Conservation (phyloP, 768 basidiomycete species). For the Russula sp. region DNA sequence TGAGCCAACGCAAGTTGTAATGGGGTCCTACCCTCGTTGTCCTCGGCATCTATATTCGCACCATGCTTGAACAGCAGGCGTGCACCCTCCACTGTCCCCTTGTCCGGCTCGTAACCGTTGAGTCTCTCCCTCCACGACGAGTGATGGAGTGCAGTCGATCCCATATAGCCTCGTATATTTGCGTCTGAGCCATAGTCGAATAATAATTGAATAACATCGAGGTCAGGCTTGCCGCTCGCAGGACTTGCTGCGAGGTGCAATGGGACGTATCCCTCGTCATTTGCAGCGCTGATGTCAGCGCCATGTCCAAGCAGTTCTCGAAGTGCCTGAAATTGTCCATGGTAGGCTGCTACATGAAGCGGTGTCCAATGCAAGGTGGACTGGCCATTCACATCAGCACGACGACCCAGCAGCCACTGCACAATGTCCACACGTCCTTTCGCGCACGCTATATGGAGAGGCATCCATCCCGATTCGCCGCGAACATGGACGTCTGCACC, state of each 20-base stretch:
- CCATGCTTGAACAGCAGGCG: neutral
- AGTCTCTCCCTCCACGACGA: neutral
- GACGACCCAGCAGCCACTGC: neutral
- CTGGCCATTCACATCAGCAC: neutral
- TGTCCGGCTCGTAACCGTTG: too few relatives aligned
- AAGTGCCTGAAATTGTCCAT: neutral
- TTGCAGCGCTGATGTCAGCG: neutral
- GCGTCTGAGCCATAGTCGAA: neutral
- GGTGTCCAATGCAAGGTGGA: neutral
- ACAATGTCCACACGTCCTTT: neutral
- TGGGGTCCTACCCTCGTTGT: neutral
- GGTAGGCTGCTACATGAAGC: neutral
- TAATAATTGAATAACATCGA: neutral
- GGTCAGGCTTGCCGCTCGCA: neutral
- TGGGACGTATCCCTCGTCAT: neutral
- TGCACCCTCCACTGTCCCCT: neutral
- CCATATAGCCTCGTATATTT: neutral
- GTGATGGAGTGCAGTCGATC: neutral
- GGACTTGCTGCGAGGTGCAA: neutral
- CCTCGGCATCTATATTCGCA: neutral
- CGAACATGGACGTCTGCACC: too few relatives aligned
- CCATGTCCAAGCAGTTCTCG: neutral
- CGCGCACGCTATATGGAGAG: neutral
- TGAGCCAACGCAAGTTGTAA: neutral
- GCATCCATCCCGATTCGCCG: fast-evolving